Evolutionary conservation across 306 rosid species (phyloP), one percentile per base, ranked within the genome.

Genomic region (Hylodesmum podocarpum): DNA sequence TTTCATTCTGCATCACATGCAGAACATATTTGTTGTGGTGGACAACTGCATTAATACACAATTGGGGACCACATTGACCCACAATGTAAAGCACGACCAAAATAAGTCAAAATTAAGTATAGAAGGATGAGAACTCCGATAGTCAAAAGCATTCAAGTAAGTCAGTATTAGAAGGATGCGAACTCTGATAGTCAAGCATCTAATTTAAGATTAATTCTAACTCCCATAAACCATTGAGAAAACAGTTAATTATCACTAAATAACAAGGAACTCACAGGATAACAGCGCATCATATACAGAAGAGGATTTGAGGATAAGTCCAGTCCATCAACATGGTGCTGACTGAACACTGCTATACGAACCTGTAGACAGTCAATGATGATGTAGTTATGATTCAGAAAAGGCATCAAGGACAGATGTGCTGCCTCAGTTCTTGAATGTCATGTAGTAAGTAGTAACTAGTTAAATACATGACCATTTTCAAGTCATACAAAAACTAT

Each of bases 291-390:
- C 98, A 96, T 89, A 75, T 96, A 96, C 80, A 96, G 73, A 73
- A 96, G 94, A 36, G 99, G 99, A 85, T 96, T 96, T 70, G 98
- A 91, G 62, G 98, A 88, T 64, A 96, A 87, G 84, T 96, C 99
- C 4, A 96, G 92, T 57, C 99, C 99, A 75, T 96, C 98, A 53
- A 96, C 99, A 44, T 96, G 99, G 83, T 96, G 99, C 92, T 96
- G 99, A 79, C 96, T 92, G 90, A 96, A 96, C 61, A 96, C 99
- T 41, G 99, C 99, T 65, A 96, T 96, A 7, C 98, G 97, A 78
- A 96, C 99, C 99, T 96, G 91, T 58, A 65, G 64, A 69, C 72
- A 79, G 19, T 39, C n/a, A 41, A 46, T 44, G 22, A 54, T 49
- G 80, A n/a, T 29, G 54, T 18, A 51, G 80, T 62, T 24, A 49